Percentiles rank a stretch among this genome's conserved stretches.
Evolutionary conservation across 768 basidiomycete genomes (phyloP).

Genomic region (Mycena chlorophos): DNA sequence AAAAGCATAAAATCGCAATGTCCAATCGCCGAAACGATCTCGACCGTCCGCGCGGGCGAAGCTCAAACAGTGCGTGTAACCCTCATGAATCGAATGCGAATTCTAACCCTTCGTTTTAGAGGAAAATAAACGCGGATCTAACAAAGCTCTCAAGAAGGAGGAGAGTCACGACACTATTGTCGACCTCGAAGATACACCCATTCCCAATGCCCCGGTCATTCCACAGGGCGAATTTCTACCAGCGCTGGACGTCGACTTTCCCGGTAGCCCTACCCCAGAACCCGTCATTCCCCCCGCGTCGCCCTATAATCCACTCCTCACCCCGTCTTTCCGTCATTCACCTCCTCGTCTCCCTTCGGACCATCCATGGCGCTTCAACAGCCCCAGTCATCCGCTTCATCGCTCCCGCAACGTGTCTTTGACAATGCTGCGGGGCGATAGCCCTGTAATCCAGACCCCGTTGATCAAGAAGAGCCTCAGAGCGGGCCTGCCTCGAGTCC

Average conservation of each 20-base stretch:
- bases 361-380: constrained; percentile 81
- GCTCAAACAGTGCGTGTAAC: constrained; percentile 61
- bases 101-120: constrained; percentile 39
- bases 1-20: constrained; percentile 91
- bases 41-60: constrained; percentile 64
- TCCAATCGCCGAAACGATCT: constrained; percentile 75
- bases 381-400: constrained; percentile 76
- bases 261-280: constrained; percentile 33
- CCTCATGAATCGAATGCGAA: neutral
- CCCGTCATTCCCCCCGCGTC: constrained; percentile 55
- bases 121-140: constrained; percentile 45
- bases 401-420: constrained; percentile 63
- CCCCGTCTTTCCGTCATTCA: constrained; percentile 78
- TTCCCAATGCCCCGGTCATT: constrained; percentile 26
- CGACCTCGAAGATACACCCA: constrained; percentile 16
- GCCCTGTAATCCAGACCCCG: constrained; percentile 39
- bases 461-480: constrained; percentile 30
- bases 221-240: constrained; percentile 33
- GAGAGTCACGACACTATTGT: constrained; percentile 9
- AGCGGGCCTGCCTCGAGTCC: constrained; percentile 21
- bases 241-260: constrained; percentile 38
- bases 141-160: constrained; percentile 15
- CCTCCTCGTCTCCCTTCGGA: constrained; percentile 73
- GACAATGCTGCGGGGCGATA: constrained; percentile 59
- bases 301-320: constrained; percentile 73